Conservation (phyloP, 306 rosid genomes). For the Medicago lupulina region DNA sequence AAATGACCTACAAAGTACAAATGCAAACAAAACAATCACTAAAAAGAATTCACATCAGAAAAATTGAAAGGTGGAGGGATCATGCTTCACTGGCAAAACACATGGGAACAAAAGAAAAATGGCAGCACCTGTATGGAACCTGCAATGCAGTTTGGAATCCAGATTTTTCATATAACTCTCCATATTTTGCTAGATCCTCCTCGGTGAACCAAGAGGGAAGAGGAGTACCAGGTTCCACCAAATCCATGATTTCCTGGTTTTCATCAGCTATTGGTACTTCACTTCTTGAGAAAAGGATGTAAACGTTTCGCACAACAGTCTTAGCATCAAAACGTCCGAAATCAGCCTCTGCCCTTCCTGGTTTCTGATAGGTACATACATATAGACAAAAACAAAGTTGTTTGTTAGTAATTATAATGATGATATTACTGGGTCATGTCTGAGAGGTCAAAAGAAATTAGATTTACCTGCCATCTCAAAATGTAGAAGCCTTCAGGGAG, state of each 20-base stretch:
- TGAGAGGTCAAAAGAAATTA: background rate
- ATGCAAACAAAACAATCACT: constrained; percentile 27
- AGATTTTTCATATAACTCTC: constrained; percentile 72
- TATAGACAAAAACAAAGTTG: constrained; percentile 29
- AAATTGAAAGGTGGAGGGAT: background rate
- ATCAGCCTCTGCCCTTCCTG: constrained; percentile 89
- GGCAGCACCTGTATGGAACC: constrained; percentile 73
- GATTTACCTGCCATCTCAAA: constrained; percentile 69
- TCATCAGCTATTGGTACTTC: constrained; percentile 78
- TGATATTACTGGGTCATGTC: background rate
- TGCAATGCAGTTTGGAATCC: constrained; percentile 75
- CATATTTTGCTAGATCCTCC: constrained; percentile 72
- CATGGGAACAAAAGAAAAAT: background rate
- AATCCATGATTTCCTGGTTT: constrained; percentile 85
- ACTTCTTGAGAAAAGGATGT: constrained; percentile 77
- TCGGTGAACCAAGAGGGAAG: constrained; percentile 84
- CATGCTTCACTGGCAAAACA: background rate
- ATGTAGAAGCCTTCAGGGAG: constrained; percentile 85
- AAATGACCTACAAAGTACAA: constrained; percentile 64
- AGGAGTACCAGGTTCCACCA: constrained; percentile 73
- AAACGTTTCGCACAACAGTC: constrained; percentile 70
- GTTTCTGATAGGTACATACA: constrained; percentile 52
- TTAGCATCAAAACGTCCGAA: constrained; percentile 73
- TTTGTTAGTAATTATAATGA: background rate
- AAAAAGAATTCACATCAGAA: constrained; percentile 19